phyloP scores from a whole-genome alignment of 1,139 yeast species.

The Schizosaccharomyces versatilis region DNA sequence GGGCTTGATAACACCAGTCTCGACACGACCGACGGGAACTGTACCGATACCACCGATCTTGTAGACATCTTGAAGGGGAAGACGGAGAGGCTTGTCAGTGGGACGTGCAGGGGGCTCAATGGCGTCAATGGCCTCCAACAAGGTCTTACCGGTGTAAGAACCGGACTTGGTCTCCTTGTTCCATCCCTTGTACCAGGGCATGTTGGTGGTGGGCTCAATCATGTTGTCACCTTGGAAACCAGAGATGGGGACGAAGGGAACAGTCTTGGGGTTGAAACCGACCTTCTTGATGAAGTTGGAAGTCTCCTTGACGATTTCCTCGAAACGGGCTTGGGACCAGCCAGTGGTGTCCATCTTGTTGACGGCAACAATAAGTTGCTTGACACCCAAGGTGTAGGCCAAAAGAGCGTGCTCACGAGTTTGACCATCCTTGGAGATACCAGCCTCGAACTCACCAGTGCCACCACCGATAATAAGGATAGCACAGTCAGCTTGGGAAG shows the following conservation, averaged over 20 bases:
- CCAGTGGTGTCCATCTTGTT: conserved; percentile 87
- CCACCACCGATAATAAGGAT: conserved; percentile 78
- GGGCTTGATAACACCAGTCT: conserved; percentile 78
- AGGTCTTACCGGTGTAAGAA: conserved; percentile 54
- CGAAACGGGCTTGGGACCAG: conserved; percentile 64
- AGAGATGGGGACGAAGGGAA: conserved; percentile 79
- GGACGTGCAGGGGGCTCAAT: conserved; percentile 73
- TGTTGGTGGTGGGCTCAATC: conserved; percentile 64
- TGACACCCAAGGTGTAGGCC: conserved; percentile 79
- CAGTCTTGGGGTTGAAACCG: conserved; percentile 81
- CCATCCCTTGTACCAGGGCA: conserved; percentile 89
- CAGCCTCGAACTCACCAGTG: conserved; percentile 87
- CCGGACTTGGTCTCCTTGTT: conserved; percentile 66
- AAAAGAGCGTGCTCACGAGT: conserved; percentile 84
- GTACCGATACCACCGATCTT: conserved; percentile 86
- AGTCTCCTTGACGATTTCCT: conserved; percentile 65
- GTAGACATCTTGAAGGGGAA: conserved; percentile 81
- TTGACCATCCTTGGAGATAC: conserved; percentile 84
- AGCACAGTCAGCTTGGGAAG: conserved; percentile 89
- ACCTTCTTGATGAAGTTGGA: conserved; percentile 80
- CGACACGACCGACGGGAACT: conserved; percentile 88
- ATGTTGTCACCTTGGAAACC: conserved; percentile 92
- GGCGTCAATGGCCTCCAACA: conserved; percentile 71
- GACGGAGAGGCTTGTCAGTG: conserved; percentile 75
- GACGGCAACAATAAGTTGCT: conserved; percentile 71